These are phyloP conservation scores for Xanthoconium separans DNA, from an alignment of 1,284 basidiomycete genomes.

Conservation along the genomic window DNA sequence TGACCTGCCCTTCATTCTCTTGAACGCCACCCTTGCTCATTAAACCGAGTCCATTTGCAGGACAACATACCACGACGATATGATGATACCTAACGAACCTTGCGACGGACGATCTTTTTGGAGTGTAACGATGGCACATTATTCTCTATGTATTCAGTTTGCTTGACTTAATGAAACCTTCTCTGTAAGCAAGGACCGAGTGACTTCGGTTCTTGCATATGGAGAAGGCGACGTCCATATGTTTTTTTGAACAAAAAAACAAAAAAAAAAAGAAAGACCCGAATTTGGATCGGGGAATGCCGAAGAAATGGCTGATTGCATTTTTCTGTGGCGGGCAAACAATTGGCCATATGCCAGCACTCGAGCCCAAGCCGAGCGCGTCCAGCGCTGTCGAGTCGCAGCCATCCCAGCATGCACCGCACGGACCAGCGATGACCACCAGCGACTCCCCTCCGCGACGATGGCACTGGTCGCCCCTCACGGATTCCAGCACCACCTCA, in stretches of 20 bases:
- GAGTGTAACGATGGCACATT: constrained; percentile 20
- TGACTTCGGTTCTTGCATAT: constrained; percentile 29
- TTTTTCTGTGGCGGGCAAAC: constrained; percentile 21
- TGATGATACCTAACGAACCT: constrained; percentile 18
- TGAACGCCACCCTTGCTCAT: neutral
- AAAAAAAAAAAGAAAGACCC: constrained; percentile 9
- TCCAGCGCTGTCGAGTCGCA: constrained; percentile 6
- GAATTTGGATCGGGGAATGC: constrained; percentile 23
- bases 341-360: constrained; percentile 23
- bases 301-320: constrained; percentile 22
- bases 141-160: constrained; percentile 26
- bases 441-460: constrained; percentile 22
- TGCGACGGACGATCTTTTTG: constrained; percentile 12
- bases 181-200: constrained; percentile 28
- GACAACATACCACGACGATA: constrained; percentile 24
- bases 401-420: constrained; percentile 12
- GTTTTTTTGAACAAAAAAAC: neutral
- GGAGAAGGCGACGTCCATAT: constrained; percentile 17
- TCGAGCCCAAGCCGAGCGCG: constrained; percentile 23
- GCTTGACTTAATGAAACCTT: constrained; percentile 14
- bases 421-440: constrained; percentile 15
- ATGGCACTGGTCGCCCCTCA: constrained; percentile 74
- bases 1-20: constrained; percentile 6
- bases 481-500: constrained; percentile 66
- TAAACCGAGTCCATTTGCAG: constrained; percentile 5